phyloP scores from a whole-genome alignment of 106 monocot species.

The Chionographis japonica region DNA sequence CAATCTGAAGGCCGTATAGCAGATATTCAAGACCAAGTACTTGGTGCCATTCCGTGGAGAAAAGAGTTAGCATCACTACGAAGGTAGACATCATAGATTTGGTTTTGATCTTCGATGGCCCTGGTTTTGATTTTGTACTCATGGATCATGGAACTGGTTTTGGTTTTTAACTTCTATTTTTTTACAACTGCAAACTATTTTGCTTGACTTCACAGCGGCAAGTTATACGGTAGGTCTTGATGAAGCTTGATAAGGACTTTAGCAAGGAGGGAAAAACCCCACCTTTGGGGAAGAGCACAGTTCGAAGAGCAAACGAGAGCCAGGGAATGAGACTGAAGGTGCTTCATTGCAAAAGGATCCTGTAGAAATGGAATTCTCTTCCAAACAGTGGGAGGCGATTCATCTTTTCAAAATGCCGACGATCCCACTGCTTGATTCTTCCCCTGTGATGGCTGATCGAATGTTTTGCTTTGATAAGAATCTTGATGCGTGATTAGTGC shows the following conservation, averaged over 20 bases:
- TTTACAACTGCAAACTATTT: too few species aligned
- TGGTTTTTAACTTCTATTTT: too few species aligned
- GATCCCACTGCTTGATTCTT: slow-evolving; percentile 6
- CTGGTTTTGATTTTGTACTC: too few species aligned
- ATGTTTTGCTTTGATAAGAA: too few species aligned
- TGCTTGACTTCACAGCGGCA: too few species aligned
- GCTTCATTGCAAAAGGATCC: neutral
- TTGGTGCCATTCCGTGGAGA: too few species aligned
- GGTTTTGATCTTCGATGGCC: too few species aligned
- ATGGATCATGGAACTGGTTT: too few species aligned
- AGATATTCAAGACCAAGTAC: too few species aligned
- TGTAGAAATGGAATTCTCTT: slow-evolving; percentile 6
- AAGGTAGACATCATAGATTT: too few species aligned
- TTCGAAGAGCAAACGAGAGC: neutral
- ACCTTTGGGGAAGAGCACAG: neutral
- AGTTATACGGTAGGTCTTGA: slow-evolving; percentile 20
- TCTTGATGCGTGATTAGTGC: neutral
- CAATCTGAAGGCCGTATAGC: too few species aligned
- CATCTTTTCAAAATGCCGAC: slow-evolving; percentile 3
- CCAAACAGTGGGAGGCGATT: slow-evolving; percentile 12
- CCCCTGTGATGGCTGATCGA: slow-evolving; percentile 5
- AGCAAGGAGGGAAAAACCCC: neutral
- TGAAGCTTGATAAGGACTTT: neutral
- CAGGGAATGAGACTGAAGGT: neutral
- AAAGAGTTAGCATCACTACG: too few species aligned